Percentiles rank a stretch among this genome's conserved stretches.
Evolutionary conservation across 192 early-diverging fungal species (phyloP).

Genomic region (Linnemannia elongata): DNA sequence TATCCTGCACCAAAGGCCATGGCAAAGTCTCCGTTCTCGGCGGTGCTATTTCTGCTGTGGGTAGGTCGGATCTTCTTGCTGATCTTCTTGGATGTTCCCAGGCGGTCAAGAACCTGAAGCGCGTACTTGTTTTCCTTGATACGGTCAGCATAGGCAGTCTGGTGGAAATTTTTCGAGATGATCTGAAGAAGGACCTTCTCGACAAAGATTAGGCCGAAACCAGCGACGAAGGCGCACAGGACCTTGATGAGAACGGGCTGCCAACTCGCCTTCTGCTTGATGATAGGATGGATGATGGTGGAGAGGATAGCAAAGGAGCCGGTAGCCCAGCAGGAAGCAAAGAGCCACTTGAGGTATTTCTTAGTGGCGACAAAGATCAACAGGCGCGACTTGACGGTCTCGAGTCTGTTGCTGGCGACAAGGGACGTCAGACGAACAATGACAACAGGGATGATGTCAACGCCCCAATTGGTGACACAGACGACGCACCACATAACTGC

Average conservation of each 20-base stretch:
- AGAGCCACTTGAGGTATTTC: slow-evolving; percentile 68
- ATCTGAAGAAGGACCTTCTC: slow-evolving; percentile 76
- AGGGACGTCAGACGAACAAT: slow-evolving; percentile 63
- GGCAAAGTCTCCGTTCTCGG: slow-evolving; percentile 43
- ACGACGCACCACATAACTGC: slow-evolving; percentile 63
- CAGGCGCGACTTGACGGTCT: slow-evolving; percentile 66
- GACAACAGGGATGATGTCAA: slow-evolving; percentile 68
- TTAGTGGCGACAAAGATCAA: slow-evolving; percentile 69
- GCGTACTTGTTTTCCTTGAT: slow-evolving; percentile 70
- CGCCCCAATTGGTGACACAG: slow-evolving; percentile 55
- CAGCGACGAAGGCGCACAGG: slow-evolving; percentile 64
- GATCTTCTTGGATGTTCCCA: slow-evolving; percentile 64
- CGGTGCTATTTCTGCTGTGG: slow-evolving; percentile 46
- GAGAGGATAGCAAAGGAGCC: slow-evolving; percentile 69
- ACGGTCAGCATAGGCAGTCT: slow-evolving; percentile 75
- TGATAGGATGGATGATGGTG: slow-evolving; percentile 59
- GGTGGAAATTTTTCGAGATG: slow-evolving; percentile 75
- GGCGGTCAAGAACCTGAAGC: slow-evolving; percentile 70
- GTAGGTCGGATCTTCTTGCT: slow-evolving; percentile 27
- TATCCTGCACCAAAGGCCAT: slow-evolving; percentile 36
- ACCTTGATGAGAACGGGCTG: slow-evolving; percentile 68
- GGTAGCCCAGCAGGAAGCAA: slow-evolving; percentile 64
- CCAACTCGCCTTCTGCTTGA: slow-evolving; percentile 56
- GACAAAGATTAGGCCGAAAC: slow-evolving; percentile 61
- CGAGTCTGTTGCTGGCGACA: slow-evolving; percentile 58